Base-by-base conservation (phyloP, 2,329 filamentous ascomycete genomes). In the Fusarium drepaniforme region DNA sequence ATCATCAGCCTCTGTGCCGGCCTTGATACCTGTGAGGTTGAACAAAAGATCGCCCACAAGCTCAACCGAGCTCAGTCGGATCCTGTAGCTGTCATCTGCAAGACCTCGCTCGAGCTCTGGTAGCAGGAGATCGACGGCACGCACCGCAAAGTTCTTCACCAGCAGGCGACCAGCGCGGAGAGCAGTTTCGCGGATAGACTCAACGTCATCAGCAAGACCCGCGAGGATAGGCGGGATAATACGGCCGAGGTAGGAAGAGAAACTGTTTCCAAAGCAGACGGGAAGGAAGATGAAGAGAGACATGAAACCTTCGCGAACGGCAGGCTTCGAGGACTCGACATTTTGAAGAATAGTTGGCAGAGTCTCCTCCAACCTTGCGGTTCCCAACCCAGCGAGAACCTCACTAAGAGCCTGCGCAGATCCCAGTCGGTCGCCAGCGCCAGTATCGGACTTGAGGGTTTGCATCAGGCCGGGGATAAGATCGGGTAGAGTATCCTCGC, bases 231-330 rank as follows among this genome's bases (percentile, higher is more conserved):
- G 94, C 21, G 97, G 97, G 78, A 99, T 98, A 79, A 99, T 98
- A 81, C 93, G 95, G 84, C 93, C 94, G 71, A 99, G 92, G 81
- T 99, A 99, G 81, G 95, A 95, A 77, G 97, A 93, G 81, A 99
- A 99, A 83, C 96, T 97, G 88, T 99, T 99, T 80, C 97, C 97
- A 80, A 99, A 99, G 85, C 97, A 99, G 64, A 98, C 97, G 15
- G 97, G 97, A 86, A 99, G 91, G 90, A 98, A 99, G 77, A 99
- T 98, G 85, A 99, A 99, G 46, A 99, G 90, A 9, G 97, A 98
- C 97, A 99, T 99, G 87, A 99, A 99, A 56, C 97, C 97, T 87
- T 99, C 97, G 79, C 97, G 92, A 74, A 99, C 95, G 65, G 95
- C 92, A 21, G 97, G 83, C 84, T 98, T 98, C 77, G 93, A 91